Evolutionary conservation across 176 grass and related monocot species (phyloP), one percentile per base, ranked within the genome.

Genomic region (Typha latifolia): DNA sequence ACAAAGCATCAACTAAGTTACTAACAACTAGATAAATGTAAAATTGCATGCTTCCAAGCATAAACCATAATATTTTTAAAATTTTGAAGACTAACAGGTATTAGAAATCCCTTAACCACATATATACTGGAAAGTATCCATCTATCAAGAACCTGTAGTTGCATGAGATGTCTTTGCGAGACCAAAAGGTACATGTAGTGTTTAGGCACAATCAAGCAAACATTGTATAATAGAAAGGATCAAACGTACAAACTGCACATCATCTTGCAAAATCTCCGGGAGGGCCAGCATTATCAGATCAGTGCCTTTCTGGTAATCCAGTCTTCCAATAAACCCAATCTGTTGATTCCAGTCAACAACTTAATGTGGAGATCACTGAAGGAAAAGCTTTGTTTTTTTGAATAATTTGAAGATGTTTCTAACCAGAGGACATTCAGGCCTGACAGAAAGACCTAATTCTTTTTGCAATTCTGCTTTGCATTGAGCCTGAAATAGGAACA

Each of bases 251-350:
- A 96, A 86, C 67, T 99, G 94, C 61, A 99, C 26, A 4, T 99
- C 78, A 3, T 92, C 85, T 73, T 47, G 69, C 83, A 99, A 62
- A 50, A 99, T 79, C 52, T 93, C 73, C 51, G 85, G 85, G 49
- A 93, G 69, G 59, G 82, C 76, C 3, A 83, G 73, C 69, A 76
- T 74, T 71, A 99, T 89, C 63, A 99, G 76, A 81, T 99, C 94
- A 76, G 82, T 90, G 56, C 94, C 94, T 84, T 99, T 99, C 73
- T 99, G 94, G 70, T 93, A 93, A 52, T 93, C 94, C 81, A 99
- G 73, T 67, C 94, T 87, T 85, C 94, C 94, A 86, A 99, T 99
- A 77, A 93, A 99, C 31, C 94, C 94, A 78, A 99, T 90, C 89
- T 99, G 78, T 69, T 24, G 90, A 81, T 55, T 21, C 53, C 24